These are phyloP conservation scores for Chaetomium olivaceum DNA, from an alignment of 2,329 filamentous ascomycete species.

Conservation along the genomic window DNA sequence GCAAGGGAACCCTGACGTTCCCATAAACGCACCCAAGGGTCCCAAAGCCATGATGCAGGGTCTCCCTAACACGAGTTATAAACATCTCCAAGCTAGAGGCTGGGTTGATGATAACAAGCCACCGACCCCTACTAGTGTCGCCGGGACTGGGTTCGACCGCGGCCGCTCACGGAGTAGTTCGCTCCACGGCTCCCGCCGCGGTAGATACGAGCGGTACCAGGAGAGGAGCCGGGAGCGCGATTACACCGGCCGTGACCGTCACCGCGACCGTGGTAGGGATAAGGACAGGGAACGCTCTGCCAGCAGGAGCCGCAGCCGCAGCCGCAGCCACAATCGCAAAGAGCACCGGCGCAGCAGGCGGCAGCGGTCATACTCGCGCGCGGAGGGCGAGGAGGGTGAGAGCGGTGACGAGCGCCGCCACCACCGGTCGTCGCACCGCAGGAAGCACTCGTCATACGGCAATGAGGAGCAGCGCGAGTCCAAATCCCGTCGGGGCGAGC, in stretches of 20 bases:
- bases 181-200: constrained; percentile 31
- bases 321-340: constrained; percentile 47
- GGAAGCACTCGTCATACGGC: constrained; percentile 41
- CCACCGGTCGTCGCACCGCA: constrained; percentile 47
- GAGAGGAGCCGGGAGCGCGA: constrained; percentile 31
- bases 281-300: constrained; percentile 21
- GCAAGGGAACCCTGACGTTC: constrained; percentile 44
- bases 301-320: constrained; percentile 20
- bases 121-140: constrained; percentile 37
- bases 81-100: constrained; percentile 58
- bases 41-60: constrained; percentile 94
- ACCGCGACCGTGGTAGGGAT: constrained; percentile 29
- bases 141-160: constrained; percentile 38
- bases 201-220: constrained; percentile 29
- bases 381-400: constrained; percentile 46
- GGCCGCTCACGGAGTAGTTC: constrained; percentile 53
- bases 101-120: constrained; percentile 45
- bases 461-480: constrained; percentile 52
- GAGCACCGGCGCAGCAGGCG: constrained; percentile 52
- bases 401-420: constrained; percentile 54
- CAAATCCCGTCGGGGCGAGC: constrained; percentile 39
- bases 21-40: constrained; percentile 79
- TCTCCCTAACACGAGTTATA: constrained; percentile 76
- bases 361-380: constrained; percentile 54
- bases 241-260: constrained; percentile 16